A percentile compares a stretch with the other conserved stretches of the same genome.
Conservation (phyloP, 805 yeast species). For the Barnettozyma botsteinii region DNA sequence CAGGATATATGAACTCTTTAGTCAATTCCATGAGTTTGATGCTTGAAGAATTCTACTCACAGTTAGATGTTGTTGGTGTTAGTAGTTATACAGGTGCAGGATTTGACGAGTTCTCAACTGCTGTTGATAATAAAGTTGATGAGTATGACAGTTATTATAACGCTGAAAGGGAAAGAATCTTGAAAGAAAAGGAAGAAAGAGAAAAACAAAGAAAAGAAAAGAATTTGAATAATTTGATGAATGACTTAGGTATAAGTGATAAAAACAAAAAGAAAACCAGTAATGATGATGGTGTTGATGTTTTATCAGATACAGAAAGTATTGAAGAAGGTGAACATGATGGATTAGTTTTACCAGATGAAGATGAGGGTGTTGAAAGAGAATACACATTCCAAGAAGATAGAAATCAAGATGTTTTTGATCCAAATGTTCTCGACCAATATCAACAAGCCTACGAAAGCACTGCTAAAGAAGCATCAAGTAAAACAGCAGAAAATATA, state of each 20-base stretch:
- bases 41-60: constrained; percentile 93
- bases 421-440: constrained; percentile 49
- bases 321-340: constrained; percentile 39
- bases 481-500: constrained; percentile 66
- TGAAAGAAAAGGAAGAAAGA: constrained; percentile 68
- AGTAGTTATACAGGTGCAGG: constrained; percentile 93
- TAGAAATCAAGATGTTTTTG: constrained; percentile 53
- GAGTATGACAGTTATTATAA: constrained; percentile 82
- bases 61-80: constrained; percentile 87
- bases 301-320: constrained; percentile 48
- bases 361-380: constrained; percentile 51
- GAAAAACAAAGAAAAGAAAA: constrained; percentile 68
- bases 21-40: constrained; percentile 93
- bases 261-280: constrained; percentile 31
- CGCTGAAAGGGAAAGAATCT: constrained; percentile 78
- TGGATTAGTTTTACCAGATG: constrained; percentile 36
- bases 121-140: constrained; percentile 79
- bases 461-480: constrained; percentile 54
- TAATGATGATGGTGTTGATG: constrained; percentile 40
- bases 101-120: constrained; percentile 81
- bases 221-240: constrained; percentile 68
- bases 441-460: constrained; percentile 69
- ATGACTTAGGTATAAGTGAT: constrained; percentile 70
- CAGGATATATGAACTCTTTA: constrained; percentile 91
- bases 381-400: constrained; percentile 70